Evolutionary conservation across 345 rosid genomes (phyloP).

Genomic region (Gossypium stocksii): DNA sequence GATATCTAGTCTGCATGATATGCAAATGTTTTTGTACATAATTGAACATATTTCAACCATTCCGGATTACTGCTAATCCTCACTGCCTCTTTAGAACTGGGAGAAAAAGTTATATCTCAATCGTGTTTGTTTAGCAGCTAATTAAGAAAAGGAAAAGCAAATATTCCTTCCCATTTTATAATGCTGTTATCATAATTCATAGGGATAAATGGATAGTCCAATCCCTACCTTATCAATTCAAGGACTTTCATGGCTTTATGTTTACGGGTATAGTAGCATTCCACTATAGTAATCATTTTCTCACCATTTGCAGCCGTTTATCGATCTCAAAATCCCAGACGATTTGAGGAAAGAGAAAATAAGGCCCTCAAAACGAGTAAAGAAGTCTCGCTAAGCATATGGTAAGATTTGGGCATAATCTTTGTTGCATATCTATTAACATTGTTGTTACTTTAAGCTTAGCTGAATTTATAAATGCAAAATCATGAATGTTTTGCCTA

Average conservation of each 20-base stretch:
- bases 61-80: neutral
- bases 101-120: neutral
- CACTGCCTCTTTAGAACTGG: neutral
- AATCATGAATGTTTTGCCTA: neutral
- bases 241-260: neutral
- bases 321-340: slow-evolving; percentile 48
- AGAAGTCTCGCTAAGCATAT: slow-evolving; percentile 50
- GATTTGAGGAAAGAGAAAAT: slow-evolving; percentile 56
- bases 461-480: neutral
- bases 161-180: neutral
- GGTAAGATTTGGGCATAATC: slow-evolving; percentile 12
- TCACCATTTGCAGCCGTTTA: slow-evolving; percentile 56
- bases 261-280: neutral
- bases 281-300: slow-evolving; percentile 5
- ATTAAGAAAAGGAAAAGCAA: neutral
- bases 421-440: too few species aligned
- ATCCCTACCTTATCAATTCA: neutral
- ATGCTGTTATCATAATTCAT: neutral
- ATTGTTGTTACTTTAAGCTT: neutral
- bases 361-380: slow-evolving; percentile 62
- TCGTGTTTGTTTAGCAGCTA: neutral
- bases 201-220: neutral
- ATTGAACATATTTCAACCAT: neutral
- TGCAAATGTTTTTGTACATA: neutral
- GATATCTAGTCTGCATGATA: neutral